phyloP scores from a whole-genome alignment of 176 grass and related monocot species.

The Triticum turgidum region DNA sequence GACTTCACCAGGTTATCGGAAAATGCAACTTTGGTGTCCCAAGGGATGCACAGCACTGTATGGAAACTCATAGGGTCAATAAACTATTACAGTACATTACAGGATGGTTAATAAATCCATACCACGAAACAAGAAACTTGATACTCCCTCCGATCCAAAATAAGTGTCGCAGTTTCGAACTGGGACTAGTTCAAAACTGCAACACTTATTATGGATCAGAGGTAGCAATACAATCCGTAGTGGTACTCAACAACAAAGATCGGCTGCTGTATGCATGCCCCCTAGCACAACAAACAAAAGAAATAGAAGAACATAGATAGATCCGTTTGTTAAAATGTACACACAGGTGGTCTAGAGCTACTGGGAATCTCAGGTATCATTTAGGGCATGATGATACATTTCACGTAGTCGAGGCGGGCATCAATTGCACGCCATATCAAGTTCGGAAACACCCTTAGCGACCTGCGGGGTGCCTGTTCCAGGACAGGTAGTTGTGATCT shows the following conservation, averaged over 20 bases:
- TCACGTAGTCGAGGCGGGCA: not conserved
- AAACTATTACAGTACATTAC: not conserved
- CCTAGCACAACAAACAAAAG: too few relatives aligned
- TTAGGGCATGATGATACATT: conserved; percentile 32
- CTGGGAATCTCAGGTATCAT: conserved; percentile 6
- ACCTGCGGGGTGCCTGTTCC: conserved; percentile 67
- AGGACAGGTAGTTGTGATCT: conserved; percentile 80
- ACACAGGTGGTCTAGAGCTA: conserved; percentile 3
- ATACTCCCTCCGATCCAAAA: too few relatives aligned
- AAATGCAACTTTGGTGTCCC: too few relatives aligned
- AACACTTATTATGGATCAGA: too few relatives aligned
- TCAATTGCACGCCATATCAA: not conserved
- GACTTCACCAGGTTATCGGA: too few relatives aligned
- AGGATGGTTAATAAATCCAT: not conserved
- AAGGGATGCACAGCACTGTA: too few relatives aligned
- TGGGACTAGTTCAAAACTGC: too few relatives aligned
- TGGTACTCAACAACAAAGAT: too few relatives aligned
- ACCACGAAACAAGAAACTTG: not conserved
- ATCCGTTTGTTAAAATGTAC: conserved; percentile 17
- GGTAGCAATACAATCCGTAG: not conserved
- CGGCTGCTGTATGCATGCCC: not conserved
- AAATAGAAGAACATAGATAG: not conserved
- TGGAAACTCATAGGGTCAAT: too few relatives aligned
- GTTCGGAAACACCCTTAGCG: conserved; percentile 21
- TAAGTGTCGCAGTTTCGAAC: too few relatives aligned